A percentile compares a stretch with the other conserved stretches of the same genome.
Conservation (phyloP, 106 monocot genomes). For the Dendrobium catenatum region DNA sequence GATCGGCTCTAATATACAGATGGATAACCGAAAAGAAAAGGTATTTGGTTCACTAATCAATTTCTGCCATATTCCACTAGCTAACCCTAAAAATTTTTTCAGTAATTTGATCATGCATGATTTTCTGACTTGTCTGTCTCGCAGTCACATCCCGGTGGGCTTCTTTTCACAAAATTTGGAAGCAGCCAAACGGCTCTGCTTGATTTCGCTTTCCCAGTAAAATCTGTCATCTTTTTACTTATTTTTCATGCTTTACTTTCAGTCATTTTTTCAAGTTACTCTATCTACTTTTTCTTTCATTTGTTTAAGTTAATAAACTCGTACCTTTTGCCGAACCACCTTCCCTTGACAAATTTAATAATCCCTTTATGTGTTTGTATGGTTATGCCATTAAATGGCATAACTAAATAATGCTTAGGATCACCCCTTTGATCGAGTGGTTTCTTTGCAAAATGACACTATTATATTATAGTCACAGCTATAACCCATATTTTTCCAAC, state of each 20-base stretch:
- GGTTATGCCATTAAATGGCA: no score
- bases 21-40: slow-evolving; percentile 90
- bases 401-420: no score
- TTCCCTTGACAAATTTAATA: neutral
- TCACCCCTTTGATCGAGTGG: no score
- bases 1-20: slow-evolving; percentile 80
- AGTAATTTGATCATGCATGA: neutral
- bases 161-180: slow-evolving; percentile 91
- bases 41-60: slow-evolving; percentile 3
- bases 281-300: neutral
- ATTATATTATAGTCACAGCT: no score
- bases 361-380: no score
- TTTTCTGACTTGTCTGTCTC: neutral
- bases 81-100: neutral
- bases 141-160: slow-evolving; percentile 65
- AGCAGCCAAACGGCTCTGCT: slow-evolving; percentile 84
- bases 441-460: no score
- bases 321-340: neutral
- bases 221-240: neutral
- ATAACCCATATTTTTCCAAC: no score
- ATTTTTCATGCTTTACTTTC: neutral
- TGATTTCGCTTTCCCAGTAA: slow-evolving; percentile 95
- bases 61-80: neutral
- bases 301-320: neutral
- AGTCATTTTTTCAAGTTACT: neutral